Percentiles rank a stretch among this genome's conserved stretches.
Evolutionary conservation across 1,284 basidiomycete genomes (phyloP).

Genomic region (Athelia psychrophila): DNA sequence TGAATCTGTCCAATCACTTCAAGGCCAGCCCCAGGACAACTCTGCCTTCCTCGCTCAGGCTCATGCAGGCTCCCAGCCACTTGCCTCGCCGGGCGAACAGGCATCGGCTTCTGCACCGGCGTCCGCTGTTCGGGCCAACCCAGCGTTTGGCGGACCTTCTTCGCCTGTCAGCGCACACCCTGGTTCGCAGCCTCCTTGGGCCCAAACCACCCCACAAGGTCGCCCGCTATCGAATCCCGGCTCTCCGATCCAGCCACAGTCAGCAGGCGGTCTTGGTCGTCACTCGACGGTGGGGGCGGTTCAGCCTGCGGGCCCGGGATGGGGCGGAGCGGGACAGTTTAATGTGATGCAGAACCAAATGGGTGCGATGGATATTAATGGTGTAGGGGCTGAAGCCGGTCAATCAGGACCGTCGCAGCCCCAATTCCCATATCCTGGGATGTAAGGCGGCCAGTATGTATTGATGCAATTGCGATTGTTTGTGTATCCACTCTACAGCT

Average conservation of each 20-base stretch:
- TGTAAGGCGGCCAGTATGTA: too few relatives aligned
- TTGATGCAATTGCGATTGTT: too few relatives aligned
- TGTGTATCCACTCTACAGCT: too few relatives aligned
- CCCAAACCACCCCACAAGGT: neutral
- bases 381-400: too few relatives aligned
- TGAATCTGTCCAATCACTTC: neutral
- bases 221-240: neutral
- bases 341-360: conserved; percentile 1
- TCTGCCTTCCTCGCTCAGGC: neutral
- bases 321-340: neutral
- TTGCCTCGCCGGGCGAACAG: neutral
- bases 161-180: neutral
- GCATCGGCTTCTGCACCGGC: neutral
- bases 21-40: neutral
- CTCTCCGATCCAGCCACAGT: neutral
- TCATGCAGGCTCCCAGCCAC: neutral
- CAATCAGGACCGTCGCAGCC: too few relatives aligned
- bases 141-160: too few relatives aligned
- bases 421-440: too few relatives aligned
- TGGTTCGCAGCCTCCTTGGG: neutral
- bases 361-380: neutral
- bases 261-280: neutral
- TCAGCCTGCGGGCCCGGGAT: neutral
- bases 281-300: neutral
- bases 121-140: neutral